These are phyloP conservation scores for Suillus cothurnatus DNA, from an alignment of 768 basidiomycete genomes.

Conservation along the genomic window DNA sequence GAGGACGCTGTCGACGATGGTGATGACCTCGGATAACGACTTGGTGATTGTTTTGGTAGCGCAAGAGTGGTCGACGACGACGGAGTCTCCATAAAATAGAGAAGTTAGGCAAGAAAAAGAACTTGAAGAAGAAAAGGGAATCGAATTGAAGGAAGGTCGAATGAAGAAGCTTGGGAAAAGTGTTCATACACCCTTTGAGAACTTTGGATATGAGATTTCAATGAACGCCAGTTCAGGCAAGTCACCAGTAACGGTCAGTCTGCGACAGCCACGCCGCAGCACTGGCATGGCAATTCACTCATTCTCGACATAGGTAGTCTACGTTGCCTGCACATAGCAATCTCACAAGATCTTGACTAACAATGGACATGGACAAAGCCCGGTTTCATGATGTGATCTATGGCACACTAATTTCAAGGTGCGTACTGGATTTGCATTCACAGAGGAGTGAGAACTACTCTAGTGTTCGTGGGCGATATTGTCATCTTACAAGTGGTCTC, in stretches of 20 bases:
- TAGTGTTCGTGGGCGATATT: background rate
- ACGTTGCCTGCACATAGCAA: background rate
- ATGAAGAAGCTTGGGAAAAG: constrained; percentile 7
- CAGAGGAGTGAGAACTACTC: background rate
- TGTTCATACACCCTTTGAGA: background rate
- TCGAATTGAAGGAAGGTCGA: constrained; percentile 8
- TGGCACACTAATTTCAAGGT: background rate
- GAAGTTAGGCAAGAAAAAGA: constrained; percentile 5
- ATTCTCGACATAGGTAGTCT: background rate
- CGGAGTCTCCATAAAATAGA: constrained; percentile 42
- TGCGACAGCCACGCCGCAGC: background rate
- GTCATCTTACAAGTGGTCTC: background rate
- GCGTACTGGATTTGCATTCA: background rate
- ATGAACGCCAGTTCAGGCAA: constrained; percentile 5
- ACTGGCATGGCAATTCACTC: constrained; percentile 2
- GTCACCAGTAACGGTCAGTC: background rate
- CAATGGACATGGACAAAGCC: background rate
- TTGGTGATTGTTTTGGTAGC: constrained; percentile 34
- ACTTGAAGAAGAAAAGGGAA: constrained; percentile 6
- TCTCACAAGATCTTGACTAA: background rate
- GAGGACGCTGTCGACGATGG: constrained; percentile 33
- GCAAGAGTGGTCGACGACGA: constrained; percentile 39
- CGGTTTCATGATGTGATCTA: background rate
- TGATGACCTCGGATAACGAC: constrained; percentile 15
- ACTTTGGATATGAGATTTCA: constrained; percentile 3